Base-by-base conservation (phyloP, 2,329 filamentous ascomycete species). In the Microsporum ferrugineum region DNA sequence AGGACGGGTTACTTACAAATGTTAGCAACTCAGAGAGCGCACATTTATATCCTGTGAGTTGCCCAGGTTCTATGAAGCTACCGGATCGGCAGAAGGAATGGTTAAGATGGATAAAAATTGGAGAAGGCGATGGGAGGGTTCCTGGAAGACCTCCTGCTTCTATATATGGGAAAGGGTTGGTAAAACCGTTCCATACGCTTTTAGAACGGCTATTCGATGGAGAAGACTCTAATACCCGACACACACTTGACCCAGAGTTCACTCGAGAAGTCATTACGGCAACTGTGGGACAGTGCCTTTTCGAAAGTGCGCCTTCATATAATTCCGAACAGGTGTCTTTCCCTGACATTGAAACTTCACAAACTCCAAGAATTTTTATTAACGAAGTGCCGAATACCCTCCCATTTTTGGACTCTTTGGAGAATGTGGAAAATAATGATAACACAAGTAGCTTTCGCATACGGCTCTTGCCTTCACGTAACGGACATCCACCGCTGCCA, bases 221-320 rank as follows among this genome's bases (percentile, higher is more conserved):
- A 29, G 29, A 41, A 12, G 23, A 59, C 10, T 45, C 14, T 3
- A 8, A 45, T 39, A 27, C 57, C 14, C 27, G 36, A 49, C 17
- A 45, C 23, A 34, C 17, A 3, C 31, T 12, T 57, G 29, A 27
- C 36, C 45, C 57, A 17, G 27, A 33, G 33, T 56, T 34, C 27
- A 59, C 70, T 0, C 66, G 67, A 23, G 74, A 76, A 62, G 70
- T 67, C 8, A 61, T 76, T 29, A 73, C 70, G 27, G 74, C 73
- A 27, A 65, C 70, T 1, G 67, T 73, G 58, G 74, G 74, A n/a
- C 72, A 68, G 60, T 74, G 72, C 63, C 67, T 76, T n/a, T 76
- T 76, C 59, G 43, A 67, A 45, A 67, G 62, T 6, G 6, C 38
- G 4, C 49, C 68, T 31, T 23, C 33, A 10, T 51, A 29, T 12